Percentiles rank a stretch among this genome's conserved stretches.
These are phyloP conservation scores for Immersiella caudata DNA, from an alignment of 495 filamentous ascomycete species.

Conservation along the genomic window DNA sequence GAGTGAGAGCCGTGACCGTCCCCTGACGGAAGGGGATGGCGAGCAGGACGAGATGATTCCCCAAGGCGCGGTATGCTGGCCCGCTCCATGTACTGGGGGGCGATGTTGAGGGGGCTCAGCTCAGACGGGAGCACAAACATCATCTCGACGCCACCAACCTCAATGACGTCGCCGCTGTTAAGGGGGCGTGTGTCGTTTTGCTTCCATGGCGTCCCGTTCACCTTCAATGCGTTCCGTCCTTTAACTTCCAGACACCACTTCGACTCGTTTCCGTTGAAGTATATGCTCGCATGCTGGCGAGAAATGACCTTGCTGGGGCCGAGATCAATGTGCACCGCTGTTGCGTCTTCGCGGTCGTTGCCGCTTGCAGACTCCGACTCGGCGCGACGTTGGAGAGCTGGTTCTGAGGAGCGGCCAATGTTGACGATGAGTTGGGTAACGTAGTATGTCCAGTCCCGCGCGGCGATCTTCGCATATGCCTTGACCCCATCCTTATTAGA, in stretches of 20 bases:
- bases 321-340: constrained; percentile 80
- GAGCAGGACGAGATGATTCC: constrained; percentile 32
- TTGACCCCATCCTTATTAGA: constrained; percentile 72
- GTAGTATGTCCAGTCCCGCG: constrained; percentile 92
- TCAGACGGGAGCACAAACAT: constrained; percentile 86
- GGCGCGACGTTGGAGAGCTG: constrained; percentile 32
- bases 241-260: constrained; percentile 83
- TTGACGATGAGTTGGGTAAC: constrained; percentile 77
- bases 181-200: constrained; percentile 65
- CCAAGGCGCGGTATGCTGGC: constrained; percentile 44
- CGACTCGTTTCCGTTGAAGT: constrained; percentile 68
- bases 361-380: constrained; percentile 36
- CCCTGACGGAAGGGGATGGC: constrained; percentile 55
- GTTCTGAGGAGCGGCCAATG: constrained; percentile 80
- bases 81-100: constrained; percentile 54
- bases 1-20: constrained; percentile 31
- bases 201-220: constrained; percentile 72
- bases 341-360: constrained; percentile 31
- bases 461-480: constrained; percentile 93
- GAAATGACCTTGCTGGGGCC: constrained; percentile 93
- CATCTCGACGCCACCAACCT: constrained; percentile 92
- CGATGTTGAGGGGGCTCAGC: constrained; percentile 61
- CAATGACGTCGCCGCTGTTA: constrained; percentile 82
- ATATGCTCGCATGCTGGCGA: constrained; percentile 81
- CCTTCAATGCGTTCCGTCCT: constrained; percentile 84